Conservation (phyloP, 2,329 filamentous ascomycete genomes). For the Penicillium decumbens region DNA sequence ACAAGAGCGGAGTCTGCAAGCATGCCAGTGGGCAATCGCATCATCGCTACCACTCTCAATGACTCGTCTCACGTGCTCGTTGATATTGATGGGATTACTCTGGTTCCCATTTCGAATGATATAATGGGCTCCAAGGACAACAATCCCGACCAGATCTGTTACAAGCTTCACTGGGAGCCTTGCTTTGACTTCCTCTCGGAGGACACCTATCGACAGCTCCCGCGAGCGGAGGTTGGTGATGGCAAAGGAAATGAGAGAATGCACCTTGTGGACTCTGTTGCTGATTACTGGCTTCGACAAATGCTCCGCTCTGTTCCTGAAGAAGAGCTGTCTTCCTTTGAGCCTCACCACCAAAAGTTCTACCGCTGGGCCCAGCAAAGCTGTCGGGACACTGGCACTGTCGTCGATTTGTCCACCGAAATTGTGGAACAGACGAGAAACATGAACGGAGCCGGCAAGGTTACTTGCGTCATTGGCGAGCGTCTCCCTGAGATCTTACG, state of each 20-base stretch:
- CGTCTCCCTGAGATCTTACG: slow-evolving; percentile 21
- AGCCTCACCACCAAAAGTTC: slow-evolving; percentile 16
- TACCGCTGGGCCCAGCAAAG: slow-evolving; percentile 19
- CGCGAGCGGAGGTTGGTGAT: slow-evolving; percentile 9
- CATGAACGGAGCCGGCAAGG: slow-evolving; percentile 11
- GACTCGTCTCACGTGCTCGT: slow-evolving; percentile 9
- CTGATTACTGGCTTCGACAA: slow-evolving; percentile 14
- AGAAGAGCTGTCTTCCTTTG: slow-evolving; percentile 6
- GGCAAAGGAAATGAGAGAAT: slow-evolving; percentile 11
- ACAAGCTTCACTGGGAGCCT: slow-evolving; percentile 20
- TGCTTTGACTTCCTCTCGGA: slow-evolving; percentile 21
- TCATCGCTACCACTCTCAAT: slow-evolving; percentile 12
- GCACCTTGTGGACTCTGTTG: slow-evolving; percentile 11
- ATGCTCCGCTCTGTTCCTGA: slow-evolving; percentile 12
- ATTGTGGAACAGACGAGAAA: slow-evolving; percentile 10
- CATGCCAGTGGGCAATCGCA: slow-evolving; percentile 11
- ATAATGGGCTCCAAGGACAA: slow-evolving; percentile 14
- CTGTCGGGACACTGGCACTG: slow-evolving; percentile 2
- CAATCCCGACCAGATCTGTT: slow-evolving; percentile 14
- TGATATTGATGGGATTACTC: slow-evolving; percentile 15
- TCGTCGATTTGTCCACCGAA: slow-evolving; percentile 3
- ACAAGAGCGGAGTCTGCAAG: slow-evolving; percentile 9
- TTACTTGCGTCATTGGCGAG: slow-evolving; percentile 19
- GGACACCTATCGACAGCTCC: slow-evolving; percentile 12
- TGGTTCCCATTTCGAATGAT: slow-evolving; percentile 17